Evolutionary conservation across 345 rosid species (phyloP), one percentile per base, ranked within the genome.

Genomic region (Luvunga scandens): DNA sequence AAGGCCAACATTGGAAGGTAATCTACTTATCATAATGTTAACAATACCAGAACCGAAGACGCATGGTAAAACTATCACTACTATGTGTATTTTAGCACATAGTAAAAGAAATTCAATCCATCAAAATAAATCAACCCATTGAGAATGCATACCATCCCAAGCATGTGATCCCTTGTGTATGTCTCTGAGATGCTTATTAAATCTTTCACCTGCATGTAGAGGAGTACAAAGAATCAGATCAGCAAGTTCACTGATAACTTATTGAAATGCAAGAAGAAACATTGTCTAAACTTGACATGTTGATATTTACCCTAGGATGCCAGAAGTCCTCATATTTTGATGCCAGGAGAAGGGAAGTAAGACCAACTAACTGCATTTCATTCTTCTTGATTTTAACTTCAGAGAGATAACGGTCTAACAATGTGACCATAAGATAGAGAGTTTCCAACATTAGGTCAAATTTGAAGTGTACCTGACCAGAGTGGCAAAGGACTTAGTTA

Each of bases 321-420:
- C 99, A 91, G 72, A 87, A 96, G 82, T 96, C 99, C 80, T 96
- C 99, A 69, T 93, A 95, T 78, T 96, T 96, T 45, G 98, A 96
- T 81, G 99, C 97, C 75, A 94, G 79, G 85, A 96, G 82, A 61
- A 96, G 87, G 7, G 97, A 82, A 66, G 97, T 88, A 75, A 96
- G 97, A 83, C 98, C 99, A 83, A 92, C 89, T 86, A 96, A 79
- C 84, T 96, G 99, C 94, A 96, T 82, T 82, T 94, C 97, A 57
- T 80, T 90, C 86, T 87, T 94, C 86, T 85, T 85, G 42, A 94
- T 85, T 72, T 89, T 72, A 25, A 90, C 94, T 88, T 90, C 89
- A 53, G 97, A 94, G 76, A 96, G 98, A 78, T 88, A 96, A 55
- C 81, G 90, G 78, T 96, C 98, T 50, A 93, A 79, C 85, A 96